These are phyloP conservation scores for Polytrichum formosum DNA, from an alignment of 225 moss, liverwort and hornwort genomes.

Conservation along the genomic window DNA sequence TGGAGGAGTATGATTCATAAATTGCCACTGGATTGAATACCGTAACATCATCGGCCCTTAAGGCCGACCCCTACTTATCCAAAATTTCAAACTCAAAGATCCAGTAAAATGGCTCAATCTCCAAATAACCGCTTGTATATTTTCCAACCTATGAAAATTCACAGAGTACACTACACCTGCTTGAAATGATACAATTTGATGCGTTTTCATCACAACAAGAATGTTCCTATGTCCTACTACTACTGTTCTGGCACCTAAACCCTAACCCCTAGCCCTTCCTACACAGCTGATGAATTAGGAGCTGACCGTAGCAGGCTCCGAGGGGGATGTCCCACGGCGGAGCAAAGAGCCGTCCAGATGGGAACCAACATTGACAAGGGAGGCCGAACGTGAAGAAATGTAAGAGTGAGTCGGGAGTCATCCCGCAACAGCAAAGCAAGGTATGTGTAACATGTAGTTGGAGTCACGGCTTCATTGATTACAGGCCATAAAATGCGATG, in stretches of 20 bases:
- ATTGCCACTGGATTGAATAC: too few species aligned
- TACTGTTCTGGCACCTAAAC: conserved; percentile 1
- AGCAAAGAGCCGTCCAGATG: conserved; percentile 75
- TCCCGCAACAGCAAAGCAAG: conserved; percentile 73
- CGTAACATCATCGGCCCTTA: too few species aligned
- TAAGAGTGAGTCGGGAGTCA: conserved; percentile 61
- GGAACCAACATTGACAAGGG: conserved; percentile 74
- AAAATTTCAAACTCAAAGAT: neutral
- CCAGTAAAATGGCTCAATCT: neutral
- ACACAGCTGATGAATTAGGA: conserved; percentile 1
- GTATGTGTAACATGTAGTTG: conserved; percentile 80
- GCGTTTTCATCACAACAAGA: conserved; percentile 2
- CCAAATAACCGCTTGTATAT: too few species aligned
- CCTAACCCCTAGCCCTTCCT: neutral
- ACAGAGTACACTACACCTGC: conserved; percentile 14
- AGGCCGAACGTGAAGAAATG: conserved; percentile 68
- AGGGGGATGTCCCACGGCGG: conserved; percentile 38
- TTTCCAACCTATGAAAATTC: too few species aligned
- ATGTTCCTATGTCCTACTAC: neutral
- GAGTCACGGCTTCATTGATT: conserved; percentile 83
- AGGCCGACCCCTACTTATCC: neutral
- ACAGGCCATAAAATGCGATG: conserved; percentile 76
- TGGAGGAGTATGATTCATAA: too few species aligned
- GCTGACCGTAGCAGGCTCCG: conserved; percentile 25
- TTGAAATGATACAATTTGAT: conserved; percentile 23